Percentiles rank a stretch among this genome's conserved stretches.
Evolutionary conservation across 805 yeast genomes (phyloP).

Genomic region (Metschnikowia koreensis): DNA sequence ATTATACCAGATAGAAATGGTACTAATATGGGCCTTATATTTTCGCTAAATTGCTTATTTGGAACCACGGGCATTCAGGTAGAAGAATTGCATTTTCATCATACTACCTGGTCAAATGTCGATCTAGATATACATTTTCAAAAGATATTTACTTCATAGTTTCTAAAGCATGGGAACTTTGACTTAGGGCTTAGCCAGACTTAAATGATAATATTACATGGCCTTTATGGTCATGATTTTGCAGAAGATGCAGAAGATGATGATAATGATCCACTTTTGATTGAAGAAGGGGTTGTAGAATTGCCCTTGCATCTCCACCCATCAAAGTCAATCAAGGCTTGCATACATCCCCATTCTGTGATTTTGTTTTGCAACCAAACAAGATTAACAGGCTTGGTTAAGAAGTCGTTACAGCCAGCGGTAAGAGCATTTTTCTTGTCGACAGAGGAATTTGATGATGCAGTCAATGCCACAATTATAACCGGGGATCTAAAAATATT

Average conservation of each 20-base stretch:
- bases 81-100: too few relatives aligned
- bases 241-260: not conserved
- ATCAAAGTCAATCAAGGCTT: constrained; percentile 91
- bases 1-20: too few relatives aligned
- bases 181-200: too few relatives aligned
- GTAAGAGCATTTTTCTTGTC: constrained; percentile 89
- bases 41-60: too few relatives aligned
- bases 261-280: not conserved
- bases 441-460: constrained; percentile 72
- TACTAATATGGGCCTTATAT: too few relatives aligned
- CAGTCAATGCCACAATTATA: constrained; percentile 96
- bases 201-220: too few relatives aligned
- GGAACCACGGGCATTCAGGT: too few relatives aligned
- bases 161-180: too few relatives aligned
- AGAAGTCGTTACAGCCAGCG: constrained; percentile 96
- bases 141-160: too few relatives aligned
- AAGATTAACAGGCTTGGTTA: constrained; percentile 93
- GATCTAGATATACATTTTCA: too few relatives aligned
- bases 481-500: constrained; percentile 84
- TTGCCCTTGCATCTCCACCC: constrained; percentile 55
- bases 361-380: constrained; percentile 93
- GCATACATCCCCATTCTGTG: constrained; percentile 99
- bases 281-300: not conserved
- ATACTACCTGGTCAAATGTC: too few relatives aligned
- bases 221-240: not conserved